A percentile compares a stretch with the other conserved stretches of the same genome.
These are phyloP conservation scores for Jacaranda copaia DNA, from an alignment of 257 asterid genomes.

Conservation along the genomic window DNA sequence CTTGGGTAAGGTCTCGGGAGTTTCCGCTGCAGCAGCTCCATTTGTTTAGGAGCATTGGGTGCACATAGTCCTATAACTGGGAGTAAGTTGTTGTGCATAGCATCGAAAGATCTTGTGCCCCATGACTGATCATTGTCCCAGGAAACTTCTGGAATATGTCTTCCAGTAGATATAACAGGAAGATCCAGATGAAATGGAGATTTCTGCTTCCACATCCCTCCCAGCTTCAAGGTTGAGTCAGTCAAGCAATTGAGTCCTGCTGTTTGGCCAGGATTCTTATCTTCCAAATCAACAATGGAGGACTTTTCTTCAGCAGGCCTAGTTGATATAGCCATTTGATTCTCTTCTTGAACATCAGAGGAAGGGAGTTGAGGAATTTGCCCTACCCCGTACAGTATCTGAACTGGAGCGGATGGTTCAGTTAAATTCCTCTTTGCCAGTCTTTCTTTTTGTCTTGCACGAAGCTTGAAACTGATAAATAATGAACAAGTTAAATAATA, in stretches of 20 bases:
- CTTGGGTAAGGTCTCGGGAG: slow-evolving; percentile 50
- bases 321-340: slow-evolving; percentile 43
- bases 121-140: slow-evolving; percentile 38
- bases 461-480: slow-evolving; percentile 77
- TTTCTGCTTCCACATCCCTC: slow-evolving; percentile 55
- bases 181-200: slow-evolving; percentile 43
- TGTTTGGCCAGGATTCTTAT: slow-evolving; percentile 45
- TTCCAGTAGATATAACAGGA: slow-evolving; percentile 46
- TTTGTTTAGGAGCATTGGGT: slow-evolving; percentile 61
- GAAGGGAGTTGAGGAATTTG: slow-evolving; percentile 41
- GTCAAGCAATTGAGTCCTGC: slow-evolving; percentile 44
- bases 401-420: slow-evolving; percentile 49
- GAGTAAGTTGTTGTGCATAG: slow-evolving; percentile 43
- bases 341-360: slow-evolving; percentile 46
- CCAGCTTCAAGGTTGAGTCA: slow-evolving; percentile 50
- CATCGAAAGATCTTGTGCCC: slow-evolving; percentile 39
- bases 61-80: slow-evolving; percentile 68
- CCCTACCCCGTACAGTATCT: slow-evolving; percentile 42
- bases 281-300: slow-evolving; percentile 46
- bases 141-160: slow-evolving; percentile 43
- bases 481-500: slow-evolving; percentile 17
- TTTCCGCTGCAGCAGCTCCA: slow-evolving; percentile 48
- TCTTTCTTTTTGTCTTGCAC: slow-evolving; percentile 85
- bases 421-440: slow-evolving; percentile 55
- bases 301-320: slow-evolving; percentile 57